A percentile compares a stretch with the other conserved stretches of the same genome.
phyloP scores from a whole-genome alignment of 805 yeast species.

The Jamesozyma piceae region DNA sequence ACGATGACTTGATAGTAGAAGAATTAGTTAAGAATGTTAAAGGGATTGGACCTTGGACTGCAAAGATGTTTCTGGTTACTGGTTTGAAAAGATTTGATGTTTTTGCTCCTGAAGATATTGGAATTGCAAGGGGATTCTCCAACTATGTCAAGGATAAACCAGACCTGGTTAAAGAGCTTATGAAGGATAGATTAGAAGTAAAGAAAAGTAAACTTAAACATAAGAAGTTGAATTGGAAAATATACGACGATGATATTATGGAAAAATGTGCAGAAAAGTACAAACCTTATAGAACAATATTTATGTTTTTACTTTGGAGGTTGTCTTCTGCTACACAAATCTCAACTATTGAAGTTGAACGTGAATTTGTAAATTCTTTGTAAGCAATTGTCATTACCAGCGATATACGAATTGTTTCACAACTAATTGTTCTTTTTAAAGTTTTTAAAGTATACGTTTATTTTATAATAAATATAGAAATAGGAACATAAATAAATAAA shows the following conservation, averaged over 20 bases:
- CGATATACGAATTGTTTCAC: too few relatives aligned
- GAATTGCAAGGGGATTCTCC: conserved; percentile 74
- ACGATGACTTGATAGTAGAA: conserved; percentile 37
- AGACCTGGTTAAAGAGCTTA: conserved; percentile 37
- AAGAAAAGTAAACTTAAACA: conserved; percentile 31
- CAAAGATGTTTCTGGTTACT: conserved; percentile 76
- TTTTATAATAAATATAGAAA: background rate
- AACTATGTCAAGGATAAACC: conserved; percentile 50
- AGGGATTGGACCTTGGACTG: conserved; percentile 81
- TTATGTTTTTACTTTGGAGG: conserved; percentile 71
- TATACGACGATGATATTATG: conserved; percentile 50
- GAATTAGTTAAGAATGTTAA: conserved; percentile 44
- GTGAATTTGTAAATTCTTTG: conserved; percentile 12
- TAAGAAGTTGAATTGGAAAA: conserved; percentile 55
- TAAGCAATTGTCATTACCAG: too few relatives aligned
- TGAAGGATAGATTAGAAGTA: conserved; percentile 32
- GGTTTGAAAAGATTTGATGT: conserved; percentile 58
- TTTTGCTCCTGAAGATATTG: conserved; percentile 72
- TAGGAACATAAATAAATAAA: background rate
- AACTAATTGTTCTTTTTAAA: too few relatives aligned
- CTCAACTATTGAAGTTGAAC: conserved; percentile 28
- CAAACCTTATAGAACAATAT: conserved; percentile 55
- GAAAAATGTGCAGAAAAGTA: conserved; percentile 48
- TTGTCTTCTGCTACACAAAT: conserved; percentile 46
- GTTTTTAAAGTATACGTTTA: conserved; percentile 1